Base-by-base conservation (phyloP, 2,329 filamentous ascomycete species). In the Epichloe baconii region DNA sequence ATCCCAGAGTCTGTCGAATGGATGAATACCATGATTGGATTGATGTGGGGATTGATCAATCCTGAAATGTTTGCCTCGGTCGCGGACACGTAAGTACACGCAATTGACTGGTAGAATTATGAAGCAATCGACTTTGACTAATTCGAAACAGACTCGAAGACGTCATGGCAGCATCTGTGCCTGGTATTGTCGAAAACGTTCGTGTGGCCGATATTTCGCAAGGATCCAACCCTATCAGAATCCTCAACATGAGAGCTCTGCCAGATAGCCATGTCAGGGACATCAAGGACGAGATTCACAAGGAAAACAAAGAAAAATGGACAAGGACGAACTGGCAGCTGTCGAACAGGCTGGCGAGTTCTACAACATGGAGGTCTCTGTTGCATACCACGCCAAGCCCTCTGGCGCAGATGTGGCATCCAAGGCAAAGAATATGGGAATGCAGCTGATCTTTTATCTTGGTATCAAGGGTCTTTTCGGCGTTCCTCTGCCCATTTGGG, bases 141-240 rank as follows among this genome's bases (percentile, higher is more conserved):
- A 36, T 15, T 12, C 3, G n/a, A 3, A 44, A 38, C 12, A 70
- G 67, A 1, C 62, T 72, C 1, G 64, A 77, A 68, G 91, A 97
- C 64, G 86, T 97, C 57, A 97, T 97, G 91, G 89, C 94, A 65
- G 91, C 90, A 19, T 95, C 88, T 0, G 86, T 96, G 0, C 93
- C 93, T 0, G 82, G 85, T 2, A 72, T 97, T 40, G 89, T 98
- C 56, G 90, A 97, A 65, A 93, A 95, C 57, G 89, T 98, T 44
- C 86, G 91, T 57, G 88, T 97, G 21, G 89, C 90, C 53, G 90
- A 96, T 59, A 95, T 98, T 59, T 88, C 88, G 47, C 93, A 97
- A 67, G 93, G 93, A 31, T 88, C 77, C 67, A 96, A 96, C 58
- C 88, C 93, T 0, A 74, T 97, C 51, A 82, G 91, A 8, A 87